A percentile compares a stretch with the other conserved stretches of the same genome.
Evolutionary conservation across 306 rosid genomes (phyloP).

Genomic region (Begonia fuchsioides): DNA sequence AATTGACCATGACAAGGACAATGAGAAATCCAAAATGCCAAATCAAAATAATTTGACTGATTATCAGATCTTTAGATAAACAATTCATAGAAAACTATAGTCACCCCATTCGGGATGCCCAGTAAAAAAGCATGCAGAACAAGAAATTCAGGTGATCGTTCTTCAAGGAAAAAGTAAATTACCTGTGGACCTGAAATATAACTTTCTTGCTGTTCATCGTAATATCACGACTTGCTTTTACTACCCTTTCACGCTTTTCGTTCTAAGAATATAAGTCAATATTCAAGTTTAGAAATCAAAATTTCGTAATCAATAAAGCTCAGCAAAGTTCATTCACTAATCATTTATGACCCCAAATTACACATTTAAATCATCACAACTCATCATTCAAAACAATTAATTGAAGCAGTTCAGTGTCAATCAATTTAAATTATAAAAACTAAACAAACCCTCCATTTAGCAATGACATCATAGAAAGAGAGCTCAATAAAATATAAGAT

Average conservation of each 20-base stretch:
- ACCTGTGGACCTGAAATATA: conserved; percentile 98
- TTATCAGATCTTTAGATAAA: background rate
- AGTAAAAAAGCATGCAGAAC: background rate
- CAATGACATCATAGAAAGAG: too few relatives aligned
- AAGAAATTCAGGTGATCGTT: background rate
- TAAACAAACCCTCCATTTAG: too few relatives aligned
- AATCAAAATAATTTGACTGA: background rate
- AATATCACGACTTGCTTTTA: conserved; percentile 87
- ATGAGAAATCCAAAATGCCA: background rate
- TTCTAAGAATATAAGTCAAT: conserved; percentile 32
- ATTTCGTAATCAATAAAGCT: too few relatives aligned
- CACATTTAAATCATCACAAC: background rate
- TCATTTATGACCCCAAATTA: background rate
- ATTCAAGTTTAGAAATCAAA: background rate
- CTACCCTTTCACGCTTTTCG: conserved; percentile 85
- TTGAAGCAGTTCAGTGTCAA: too few relatives aligned
- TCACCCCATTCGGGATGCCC: too few relatives aligned
- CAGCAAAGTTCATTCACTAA: background rate
- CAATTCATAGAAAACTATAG: background rate
- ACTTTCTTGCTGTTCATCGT: conserved; percentile 95
- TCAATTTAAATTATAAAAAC: too few relatives aligned
- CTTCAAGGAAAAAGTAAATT: background rate
- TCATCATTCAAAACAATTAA: too few relatives aligned
- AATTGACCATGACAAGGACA: too few relatives aligned
- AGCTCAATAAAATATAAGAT: too few relatives aligned